phyloP scores from a whole-genome alignment of 371 early-diverging fungal species.

The Apophysomyces elegans region DNA sequence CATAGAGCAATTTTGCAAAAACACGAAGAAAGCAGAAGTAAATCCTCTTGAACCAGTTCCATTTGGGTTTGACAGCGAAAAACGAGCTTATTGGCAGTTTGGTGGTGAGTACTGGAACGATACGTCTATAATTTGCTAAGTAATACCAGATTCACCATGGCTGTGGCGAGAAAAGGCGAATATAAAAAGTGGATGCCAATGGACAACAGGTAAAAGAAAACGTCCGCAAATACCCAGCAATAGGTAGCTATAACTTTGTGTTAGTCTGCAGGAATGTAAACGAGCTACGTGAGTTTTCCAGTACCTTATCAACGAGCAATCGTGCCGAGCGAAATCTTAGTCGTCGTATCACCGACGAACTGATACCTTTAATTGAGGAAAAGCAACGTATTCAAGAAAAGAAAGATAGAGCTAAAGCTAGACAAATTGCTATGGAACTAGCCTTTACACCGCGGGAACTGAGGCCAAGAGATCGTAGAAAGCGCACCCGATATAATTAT shows the following conservation, averaged over 20 bases:
- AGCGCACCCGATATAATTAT: constrained; percentile 3
- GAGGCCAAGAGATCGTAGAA: constrained; percentile 5
- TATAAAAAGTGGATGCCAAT: neutral
- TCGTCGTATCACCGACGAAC: neutral
- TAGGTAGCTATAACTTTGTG: neutral
- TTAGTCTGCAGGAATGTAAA: constrained; percentile 6
- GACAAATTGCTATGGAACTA: constrained; percentile 11
- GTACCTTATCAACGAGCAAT: neutral
- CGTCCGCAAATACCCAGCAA: neutral
- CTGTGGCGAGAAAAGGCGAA: constrained; percentile 13
- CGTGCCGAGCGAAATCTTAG: neutral
- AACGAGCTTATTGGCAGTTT: constrained; percentile 18
- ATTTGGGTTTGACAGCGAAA: constrained; percentile 12
- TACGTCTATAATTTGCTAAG: neutral
- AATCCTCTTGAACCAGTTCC: constrained; percentile 23
- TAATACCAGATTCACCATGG: constrained; percentile 10
- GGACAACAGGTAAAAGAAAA: constrained; percentile 7
- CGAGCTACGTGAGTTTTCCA: constrained; percentile 7
- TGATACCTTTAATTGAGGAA: constrained; percentile 9
- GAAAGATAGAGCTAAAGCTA: constrained; percentile 11
- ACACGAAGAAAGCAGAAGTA: constrained; percentile 12
- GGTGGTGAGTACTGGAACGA: neutral
- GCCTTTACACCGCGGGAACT: constrained; percentile 10
- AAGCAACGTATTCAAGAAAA: constrained; percentile 1
- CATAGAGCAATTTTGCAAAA: constrained; percentile 23